These are phyloP conservation scores for Limonium bicolor DNA, from an alignment of 148 eudicot species.

Conservation along the genomic window DNA sequence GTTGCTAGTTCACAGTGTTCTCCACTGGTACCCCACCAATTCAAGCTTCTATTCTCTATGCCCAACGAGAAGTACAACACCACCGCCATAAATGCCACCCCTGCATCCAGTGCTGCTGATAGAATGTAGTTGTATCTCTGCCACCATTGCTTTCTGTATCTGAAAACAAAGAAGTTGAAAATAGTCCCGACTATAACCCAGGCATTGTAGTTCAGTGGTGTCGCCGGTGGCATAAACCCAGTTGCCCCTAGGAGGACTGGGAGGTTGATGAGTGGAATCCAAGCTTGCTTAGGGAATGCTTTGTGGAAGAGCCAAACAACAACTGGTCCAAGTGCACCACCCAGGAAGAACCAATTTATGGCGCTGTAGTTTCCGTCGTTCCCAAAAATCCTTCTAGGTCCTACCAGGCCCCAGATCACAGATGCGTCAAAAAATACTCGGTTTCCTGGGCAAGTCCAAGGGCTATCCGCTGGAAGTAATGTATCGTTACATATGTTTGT, in stretches of 20 bases:
- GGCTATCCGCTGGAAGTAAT: constrained; percentile 76
- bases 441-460: constrained; percentile 91
- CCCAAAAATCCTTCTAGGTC: constrained; percentile 84
- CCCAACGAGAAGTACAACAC: constrained; percentile 57
- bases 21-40: constrained; percentile 92
- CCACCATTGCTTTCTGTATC: constrained; percentile 89
- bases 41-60: constrained; percentile 40
- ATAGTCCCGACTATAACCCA: constrained; percentile 82
- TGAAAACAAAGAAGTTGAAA: constrained; percentile 73
- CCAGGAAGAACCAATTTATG: constrained; percentile 94
- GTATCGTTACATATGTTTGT: constrained; percentile 64
- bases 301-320: constrained; percentile 80
- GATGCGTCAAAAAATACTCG: constrained; percentile 95
- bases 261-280: constrained; percentile 84
- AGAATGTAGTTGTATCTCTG: constrained; percentile 88
- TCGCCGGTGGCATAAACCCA: constrained; percentile 76
- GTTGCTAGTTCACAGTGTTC: constrained; percentile 75
- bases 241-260: constrained; percentile 96
- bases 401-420: constrained; percentile 92
- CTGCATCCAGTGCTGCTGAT: constrained; percentile 92
- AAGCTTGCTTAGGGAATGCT: constrained; percentile 67
- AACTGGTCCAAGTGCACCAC: constrained; percentile 78
- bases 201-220: constrained; percentile 72
- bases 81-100: constrained; percentile 98
- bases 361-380: constrained; percentile 58